These are phyloP conservation scores for Candida tunisiensis DNA, from an alignment of 1,139 yeast species.

Conservation along the genomic window DNA sequence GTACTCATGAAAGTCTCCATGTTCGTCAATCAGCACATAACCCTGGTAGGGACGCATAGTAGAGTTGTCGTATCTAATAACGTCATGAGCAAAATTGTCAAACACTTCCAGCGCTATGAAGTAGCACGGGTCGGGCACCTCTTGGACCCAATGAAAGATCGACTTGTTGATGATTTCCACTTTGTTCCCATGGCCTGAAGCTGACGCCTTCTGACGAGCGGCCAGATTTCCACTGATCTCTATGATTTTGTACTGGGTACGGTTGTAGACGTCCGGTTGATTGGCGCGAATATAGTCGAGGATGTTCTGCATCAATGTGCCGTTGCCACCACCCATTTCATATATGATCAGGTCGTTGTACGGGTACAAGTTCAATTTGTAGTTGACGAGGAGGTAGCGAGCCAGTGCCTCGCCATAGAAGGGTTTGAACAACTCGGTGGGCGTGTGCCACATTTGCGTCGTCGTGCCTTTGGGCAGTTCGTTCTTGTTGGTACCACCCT, in stretches of 20 bases:
- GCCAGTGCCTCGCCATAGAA: slow-evolving; percentile 78
- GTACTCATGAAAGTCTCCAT: slow-evolving; percentile 65
- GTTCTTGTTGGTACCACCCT: slow-evolving; percentile 5
- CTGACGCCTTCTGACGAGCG: slow-evolving; percentile 33
- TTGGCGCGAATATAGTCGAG: slow-evolving; percentile 43
- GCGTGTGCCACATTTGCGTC: slow-evolving; percentile 78
- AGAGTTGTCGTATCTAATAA: slow-evolving; percentile 53
- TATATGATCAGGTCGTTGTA: slow-evolving; percentile 52
- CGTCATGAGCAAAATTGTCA: slow-evolving; percentile 75
- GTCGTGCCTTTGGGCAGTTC: slow-evolving; percentile 6
- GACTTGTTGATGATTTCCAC: slow-evolving; percentile 47
- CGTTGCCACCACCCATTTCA: slow-evolving; percentile 88
- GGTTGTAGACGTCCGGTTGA: slow-evolving; percentile 56
- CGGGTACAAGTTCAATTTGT: slow-evolving; percentile 49
- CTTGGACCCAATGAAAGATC: slow-evolving; percentile 55
- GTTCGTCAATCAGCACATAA: slow-evolving; percentile 53
- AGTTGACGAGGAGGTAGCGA: slow-evolving; percentile 50
- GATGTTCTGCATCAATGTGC: slow-evolving; percentile 71
- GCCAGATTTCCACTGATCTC: slow-evolving; percentile 63
- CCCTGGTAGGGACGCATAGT: slow-evolving; percentile 65
- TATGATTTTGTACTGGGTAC: slow-evolving; percentile 56
- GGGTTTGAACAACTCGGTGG: slow-evolving; percentile 68
- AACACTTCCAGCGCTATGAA: slow-evolving; percentile 73
- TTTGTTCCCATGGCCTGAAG: slow-evolving; percentile 29
- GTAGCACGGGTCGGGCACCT: slow-evolving; percentile 55